Percentiles rank a stretch among this genome's conserved stretches.
Evolutionary conservation across 345 rosid genomes (phyloP).

Genomic region (Camelina neglecta): DNA sequence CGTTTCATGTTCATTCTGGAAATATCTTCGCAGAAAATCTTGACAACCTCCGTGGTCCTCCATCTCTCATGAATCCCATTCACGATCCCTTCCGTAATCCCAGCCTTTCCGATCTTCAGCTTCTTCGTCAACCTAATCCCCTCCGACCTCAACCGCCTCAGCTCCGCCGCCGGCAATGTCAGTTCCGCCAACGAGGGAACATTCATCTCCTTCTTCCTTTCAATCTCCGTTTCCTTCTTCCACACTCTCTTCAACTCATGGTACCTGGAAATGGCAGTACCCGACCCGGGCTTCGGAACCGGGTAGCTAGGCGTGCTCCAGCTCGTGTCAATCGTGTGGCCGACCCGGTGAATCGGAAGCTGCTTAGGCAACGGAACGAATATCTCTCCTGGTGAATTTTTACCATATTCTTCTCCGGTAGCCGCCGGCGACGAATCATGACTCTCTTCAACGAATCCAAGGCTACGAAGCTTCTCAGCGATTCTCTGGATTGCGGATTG

Average conservation of each 20-base stretch:
- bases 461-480: slow-evolving; percentile 93
- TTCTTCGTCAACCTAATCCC: slow-evolving; percentile 75
- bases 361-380: slow-evolving; percentile 72
- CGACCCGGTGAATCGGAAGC: slow-evolving; percentile 75
- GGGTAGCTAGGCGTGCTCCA: slow-evolving; percentile 95
- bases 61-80: slow-evolving; percentile 98
- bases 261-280: slow-evolving; percentile 63
- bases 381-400: slow-evolving; percentile 66
- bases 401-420: background rate
- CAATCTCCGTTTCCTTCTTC: slow-evolving; percentile 54
- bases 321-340: slow-evolving; percentile 91
- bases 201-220: slow-evolving; percentile 49
- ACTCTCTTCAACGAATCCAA: slow-evolving; percentile 64
- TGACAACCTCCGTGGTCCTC: slow-evolving; percentile 79
- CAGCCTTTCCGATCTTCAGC: slow-evolving; percentile 85
- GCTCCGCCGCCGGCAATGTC: slow-evolving; percentile 59
- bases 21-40: slow-evolving; percentile 83
- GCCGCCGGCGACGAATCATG: slow-evolving; percentile 20
- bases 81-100: slow-evolving; percentile 93
- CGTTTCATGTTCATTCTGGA: slow-evolving; percentile 88
- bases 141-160: slow-evolving; percentile 60
- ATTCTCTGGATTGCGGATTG: slow-evolving; percentile 82
- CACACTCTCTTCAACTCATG: slow-evolving; percentile 57
- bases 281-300: slow-evolving; percentile 78
- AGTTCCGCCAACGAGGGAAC: slow-evolving; percentile 84